Conservation (phyloP, 106 monocot genomes). For the Allium fistulosum region DNA sequence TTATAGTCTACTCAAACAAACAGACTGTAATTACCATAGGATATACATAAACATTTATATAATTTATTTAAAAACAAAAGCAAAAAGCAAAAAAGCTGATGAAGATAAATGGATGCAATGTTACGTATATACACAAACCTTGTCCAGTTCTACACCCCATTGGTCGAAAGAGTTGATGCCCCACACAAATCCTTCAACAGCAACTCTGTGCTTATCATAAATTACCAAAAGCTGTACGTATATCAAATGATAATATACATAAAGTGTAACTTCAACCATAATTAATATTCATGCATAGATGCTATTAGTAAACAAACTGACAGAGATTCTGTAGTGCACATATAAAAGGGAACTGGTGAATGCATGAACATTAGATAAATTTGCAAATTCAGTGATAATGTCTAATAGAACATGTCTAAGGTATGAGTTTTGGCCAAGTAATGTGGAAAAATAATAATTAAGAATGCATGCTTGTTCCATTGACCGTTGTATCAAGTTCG, state of each 20-base stretch:
- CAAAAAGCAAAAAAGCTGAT: neutral
- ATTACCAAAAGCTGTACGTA: slow-evolving; percentile 73
- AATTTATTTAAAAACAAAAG: neutral
- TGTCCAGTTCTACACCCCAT: slow-evolving; percentile 97
- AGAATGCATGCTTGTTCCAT: neutral
- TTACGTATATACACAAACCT: slow-evolving; percentile 39
- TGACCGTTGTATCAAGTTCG: too few relatives aligned
- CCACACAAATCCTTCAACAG: slow-evolving; percentile 94
- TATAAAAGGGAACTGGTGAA: neutral
- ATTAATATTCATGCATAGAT: neutral
- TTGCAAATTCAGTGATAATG: too few relatives aligned
- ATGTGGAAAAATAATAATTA: too few relatives aligned
- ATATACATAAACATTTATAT: neutral
- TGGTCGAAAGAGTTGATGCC: slow-evolving; percentile 98
- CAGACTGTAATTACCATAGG: slow-evolving; percentile 33
- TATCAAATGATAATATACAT: neutral
- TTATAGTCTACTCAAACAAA: too few relatives aligned
- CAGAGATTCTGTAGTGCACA: neutral
- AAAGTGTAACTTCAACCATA: too few relatives aligned
- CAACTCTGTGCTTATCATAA: slow-evolving; percentile 95
- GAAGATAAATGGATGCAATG: neutral
- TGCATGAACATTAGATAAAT: too few relatives aligned
- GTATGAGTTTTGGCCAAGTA: too few relatives aligned
- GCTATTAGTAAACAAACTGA: neutral
- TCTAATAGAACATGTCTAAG: neutral